Evolutionary conservation across 2,329 filamentous ascomycete species (phyloP).

Genomic region (Fusarium pininemorale): DNA sequence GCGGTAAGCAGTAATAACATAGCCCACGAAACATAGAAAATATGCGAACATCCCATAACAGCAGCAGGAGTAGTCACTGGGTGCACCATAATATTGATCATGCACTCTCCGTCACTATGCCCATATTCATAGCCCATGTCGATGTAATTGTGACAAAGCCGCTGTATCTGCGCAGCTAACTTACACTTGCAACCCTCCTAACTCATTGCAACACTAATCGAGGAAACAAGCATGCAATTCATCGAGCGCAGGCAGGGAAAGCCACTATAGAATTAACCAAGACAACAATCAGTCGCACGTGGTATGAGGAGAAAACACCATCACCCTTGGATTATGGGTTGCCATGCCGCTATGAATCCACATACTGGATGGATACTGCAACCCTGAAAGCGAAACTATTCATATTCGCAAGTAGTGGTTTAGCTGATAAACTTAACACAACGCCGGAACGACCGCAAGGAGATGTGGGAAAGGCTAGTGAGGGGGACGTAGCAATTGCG

Average conservation of each 20-base stretch:
- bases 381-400: neutral
- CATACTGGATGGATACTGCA: neutral
- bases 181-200: constrained; percentile 18
- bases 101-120: constrained; percentile 12
- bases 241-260: neutral
- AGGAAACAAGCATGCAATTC: neutral
- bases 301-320: neutral
- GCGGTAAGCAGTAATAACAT: constrained; percentile 29
- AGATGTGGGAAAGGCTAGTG: neutral
- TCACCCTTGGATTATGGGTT: neutral
- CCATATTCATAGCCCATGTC: neutral
- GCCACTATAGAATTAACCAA: neutral
- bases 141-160: constrained; percentile 7
- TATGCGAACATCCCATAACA: constrained; percentile 3
- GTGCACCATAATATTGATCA: constrained; percentile 2
- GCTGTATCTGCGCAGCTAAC: neutral
- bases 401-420: neutral
- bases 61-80: neutral
- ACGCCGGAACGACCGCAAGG: neutral
- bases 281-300: neutral
- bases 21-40: constrained; percentile 18
- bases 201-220: constrained; percentile 10
- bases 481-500: neutral
- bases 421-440: neutral
- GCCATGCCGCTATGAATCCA: neutral